Evolutionary conservation across 2,329 filamentous ascomycete genomes (phyloP).

Genomic region (Aureobasidium melanogenum): DNA sequence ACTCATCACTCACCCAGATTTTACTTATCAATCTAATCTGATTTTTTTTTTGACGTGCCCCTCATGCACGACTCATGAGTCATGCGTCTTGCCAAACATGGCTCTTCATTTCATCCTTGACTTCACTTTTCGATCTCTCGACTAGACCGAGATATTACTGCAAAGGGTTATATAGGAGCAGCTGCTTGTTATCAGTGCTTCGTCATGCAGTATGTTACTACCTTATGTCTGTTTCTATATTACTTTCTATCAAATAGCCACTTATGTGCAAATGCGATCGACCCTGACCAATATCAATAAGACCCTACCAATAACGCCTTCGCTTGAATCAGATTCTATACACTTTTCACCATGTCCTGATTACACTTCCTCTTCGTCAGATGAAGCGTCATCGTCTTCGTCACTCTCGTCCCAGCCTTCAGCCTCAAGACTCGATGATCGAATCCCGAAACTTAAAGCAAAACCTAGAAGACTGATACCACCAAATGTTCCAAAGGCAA

Average conservation of each 20-base stretch:
- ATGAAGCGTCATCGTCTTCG: slow-evolving; percentile 32
- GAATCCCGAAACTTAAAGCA: slow-evolving; percentile 67
- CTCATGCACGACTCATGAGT: neutral
- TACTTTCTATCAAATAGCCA: neutral
- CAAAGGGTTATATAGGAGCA: neutral
- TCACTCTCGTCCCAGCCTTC: slow-evolving; percentile 44
- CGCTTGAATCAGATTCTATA: slow-evolving; percentile 5
- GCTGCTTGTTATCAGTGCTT: neutral
- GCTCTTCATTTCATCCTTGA: neutral
- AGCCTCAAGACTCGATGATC: slow-evolving; percentile 51
- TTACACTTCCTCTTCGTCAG: slow-evolving; percentile 36
- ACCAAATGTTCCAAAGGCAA: slow-evolving; percentile 83
- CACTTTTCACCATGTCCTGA: neutral
- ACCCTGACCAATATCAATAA: neutral
- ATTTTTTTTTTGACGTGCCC: neutral
- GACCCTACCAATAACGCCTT: slow-evolving; percentile 11
- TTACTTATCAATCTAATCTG: slow-evolving; percentile 4
- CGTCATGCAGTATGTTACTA: neutral
- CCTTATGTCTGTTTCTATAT: neutral
- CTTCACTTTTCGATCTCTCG: neutral
- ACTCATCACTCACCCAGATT: neutral
- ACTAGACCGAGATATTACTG: neutral
- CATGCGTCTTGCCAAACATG: neutral
- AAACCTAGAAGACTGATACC: slow-evolving; percentile 76
- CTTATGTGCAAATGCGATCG: neutral